Evolutionary conservation across 306 rosid species (phyloP).

Genomic region (Geum urbanum): DNA sequence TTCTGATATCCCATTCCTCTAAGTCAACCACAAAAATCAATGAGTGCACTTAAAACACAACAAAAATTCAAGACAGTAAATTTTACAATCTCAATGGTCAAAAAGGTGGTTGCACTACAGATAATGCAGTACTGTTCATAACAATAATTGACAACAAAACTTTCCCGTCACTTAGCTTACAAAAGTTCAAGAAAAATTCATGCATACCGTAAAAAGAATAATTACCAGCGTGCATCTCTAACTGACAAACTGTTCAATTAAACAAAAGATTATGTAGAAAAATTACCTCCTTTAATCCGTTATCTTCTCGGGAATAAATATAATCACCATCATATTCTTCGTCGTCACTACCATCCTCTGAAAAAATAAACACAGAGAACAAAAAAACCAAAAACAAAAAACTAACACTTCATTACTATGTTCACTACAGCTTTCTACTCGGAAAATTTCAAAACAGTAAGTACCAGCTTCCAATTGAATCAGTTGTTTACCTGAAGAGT

Average conservation of each 20-base stretch:
- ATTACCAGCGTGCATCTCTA: background rate
- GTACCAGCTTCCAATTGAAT: background rate
- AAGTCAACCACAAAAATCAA: conserved; percentile 22
- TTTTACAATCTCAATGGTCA: background rate
- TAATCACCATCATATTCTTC: conserved; percentile 36
- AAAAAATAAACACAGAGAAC: conserved; percentile 17
- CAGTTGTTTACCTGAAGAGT: conserved; percentile 41
- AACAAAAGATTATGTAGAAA: no score
- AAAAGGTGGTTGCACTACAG: background rate
- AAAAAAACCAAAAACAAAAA: background rate
- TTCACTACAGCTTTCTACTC: background rate
- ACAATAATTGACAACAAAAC: background rate
- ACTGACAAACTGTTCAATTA: background rate
- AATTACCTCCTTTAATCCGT: conserved; percentile 50
- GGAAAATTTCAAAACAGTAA: background rate
- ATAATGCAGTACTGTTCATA: background rate
- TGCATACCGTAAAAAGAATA: no score
- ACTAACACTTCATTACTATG: background rate
- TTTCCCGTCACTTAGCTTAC: background rate
- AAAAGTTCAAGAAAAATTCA: background rate
- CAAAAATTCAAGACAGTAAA: background rate
- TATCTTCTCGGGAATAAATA: conserved; percentile 27
- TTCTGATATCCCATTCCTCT: conserved; percentile 41
- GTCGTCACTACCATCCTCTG: conserved; percentile 58
- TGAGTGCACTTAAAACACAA: background rate